Evolutionary conservation across 129 eudicot genomes (phyloP).

Genomic region (Centrapalus pauciflorus): DNA sequence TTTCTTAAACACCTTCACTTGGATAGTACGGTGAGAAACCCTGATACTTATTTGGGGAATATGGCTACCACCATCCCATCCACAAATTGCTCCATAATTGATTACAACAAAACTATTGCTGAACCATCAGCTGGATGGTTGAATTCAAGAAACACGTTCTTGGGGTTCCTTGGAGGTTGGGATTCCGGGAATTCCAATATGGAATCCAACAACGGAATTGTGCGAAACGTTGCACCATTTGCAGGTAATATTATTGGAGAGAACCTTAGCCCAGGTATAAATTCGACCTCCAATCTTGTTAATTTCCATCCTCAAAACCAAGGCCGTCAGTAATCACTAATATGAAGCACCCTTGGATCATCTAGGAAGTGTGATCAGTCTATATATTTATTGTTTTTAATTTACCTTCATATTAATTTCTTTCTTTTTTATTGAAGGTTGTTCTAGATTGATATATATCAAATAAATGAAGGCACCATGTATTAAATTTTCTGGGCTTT

Average conservation of each 20-base stretch:
- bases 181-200: constrained; percentile 21
- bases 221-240: neutral
- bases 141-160: constrained; percentile 28
- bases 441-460: constrained; percentile 4
- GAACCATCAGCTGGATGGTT: constrained; percentile 32
- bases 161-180: constrained; percentile 33
- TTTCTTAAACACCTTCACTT: constrained; percentile 20
- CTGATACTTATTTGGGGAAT: constrained; percentile 14
- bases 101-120: constrained; percentile 14
- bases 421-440: neutral
- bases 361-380: neutral
- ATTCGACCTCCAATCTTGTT: neutral
- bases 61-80: constrained; percentile 3
- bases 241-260: constrained; percentile 6
- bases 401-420: neutral
- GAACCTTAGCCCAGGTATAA: constrained; percentile 12
- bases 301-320: constrained; percentile 12
- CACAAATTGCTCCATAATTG: constrained; percentile 6
- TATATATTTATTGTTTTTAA: neutral
- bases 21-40: constrained; percentile 13
- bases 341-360: constrained; percentile 7
- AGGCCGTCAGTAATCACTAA: constrained; percentile 11
- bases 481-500: neutral
- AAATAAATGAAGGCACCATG: constrained; percentile 14
- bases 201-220: neutral